A percentile compares a stretch with the other conserved stretches of the same genome.
Evolutionary conservation across 2,329 filamentous ascomycete genomes (phyloP).

Genomic region (Colletotrichum sansevieriae): DNA sequence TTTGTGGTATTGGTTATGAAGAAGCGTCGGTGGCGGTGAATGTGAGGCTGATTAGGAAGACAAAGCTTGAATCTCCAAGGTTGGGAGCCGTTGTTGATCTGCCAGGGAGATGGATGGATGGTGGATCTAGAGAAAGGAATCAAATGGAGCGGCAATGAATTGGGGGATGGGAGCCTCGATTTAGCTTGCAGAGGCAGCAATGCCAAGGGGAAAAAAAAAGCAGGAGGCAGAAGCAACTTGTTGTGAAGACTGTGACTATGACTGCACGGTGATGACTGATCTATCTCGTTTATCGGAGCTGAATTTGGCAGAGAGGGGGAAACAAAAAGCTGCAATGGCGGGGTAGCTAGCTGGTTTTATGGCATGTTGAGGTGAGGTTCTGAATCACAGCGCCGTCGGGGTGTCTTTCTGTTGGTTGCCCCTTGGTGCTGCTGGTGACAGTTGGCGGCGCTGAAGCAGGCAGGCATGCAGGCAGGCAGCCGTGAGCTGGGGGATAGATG

Average conservation of each 20-base stretch:
- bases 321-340: constrained; percentile 29
- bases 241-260: not conserved
- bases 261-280: not conserved
- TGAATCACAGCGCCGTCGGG: too few species aligned
- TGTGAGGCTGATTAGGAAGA: not conserved
- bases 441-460: not conserved
- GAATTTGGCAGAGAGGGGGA: not conserved
- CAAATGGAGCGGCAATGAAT: not conserved
- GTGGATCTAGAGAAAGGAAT: not conserved
- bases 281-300: not conserved
- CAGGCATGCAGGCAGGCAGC: not conserved
- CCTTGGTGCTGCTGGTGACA: constrained; percentile 1
- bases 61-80: constrained; percentile 20
- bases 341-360: constrained; percentile 40
- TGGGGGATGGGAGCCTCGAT: not conserved
- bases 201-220: not conserved
- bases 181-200: constrained; percentile 5
- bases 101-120: not conserved
- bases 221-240: not conserved
- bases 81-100: constrained; percentile 19
- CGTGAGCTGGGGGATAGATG: too few species aligned
- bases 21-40: constrained; percentile 10
- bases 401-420: too few species aligned
- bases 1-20: not conserved
- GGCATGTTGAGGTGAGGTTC: constrained; percentile 33